Evolutionary conservation across 179 eudicot genomes (phyloP), one percentile per base, ranked within the genome.

Genomic region (Beta lomatogona): DNA sequence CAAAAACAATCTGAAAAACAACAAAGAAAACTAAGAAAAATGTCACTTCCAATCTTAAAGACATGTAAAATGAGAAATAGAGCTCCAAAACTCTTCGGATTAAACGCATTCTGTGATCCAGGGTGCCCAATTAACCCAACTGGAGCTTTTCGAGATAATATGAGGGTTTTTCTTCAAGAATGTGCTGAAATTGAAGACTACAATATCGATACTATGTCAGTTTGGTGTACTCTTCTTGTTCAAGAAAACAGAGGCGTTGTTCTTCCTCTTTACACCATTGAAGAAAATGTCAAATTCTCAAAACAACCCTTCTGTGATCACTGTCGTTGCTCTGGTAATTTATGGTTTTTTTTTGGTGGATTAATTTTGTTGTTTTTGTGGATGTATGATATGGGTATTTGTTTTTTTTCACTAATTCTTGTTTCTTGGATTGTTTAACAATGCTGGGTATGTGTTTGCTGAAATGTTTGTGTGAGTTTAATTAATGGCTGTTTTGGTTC

Each of bases 191-290:
- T 84, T 45, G 93, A 92, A 79, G 92, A 85, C 6, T 95, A 95
- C 76, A 77, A 75, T 25, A 50, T 92, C 12, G 81, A 87, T 13
- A 90, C 90, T 0, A 89, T 90, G 94, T 85, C 89, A 4, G 82
- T 94, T 73, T 95, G 95, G 98, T 88, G 91, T 78, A 94, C 96
- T 0, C 85, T 91, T 36, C 89, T 95, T 10, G 89, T 88, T 41
- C 91, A 88, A 50, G 91, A 92, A 53, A 87, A 21, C 19, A 89
- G 79, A 67, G 97, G 93, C 3, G 28, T 88, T 31, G 85, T 89
- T 25, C 71, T 95, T 71, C 99, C 99, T 36, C 87, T 95, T 2
- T 95, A 91, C 79, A 91, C 88, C 31, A 78, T 95, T 72, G 93
- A 94, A 82, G 99, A 92, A 82, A 71, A 76, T 59, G 98, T 92